Evolutionary conservation across 1,284 basidiomycete species (phyloP).

Genomic region (Pseudozyma hubeiensis): DNA sequence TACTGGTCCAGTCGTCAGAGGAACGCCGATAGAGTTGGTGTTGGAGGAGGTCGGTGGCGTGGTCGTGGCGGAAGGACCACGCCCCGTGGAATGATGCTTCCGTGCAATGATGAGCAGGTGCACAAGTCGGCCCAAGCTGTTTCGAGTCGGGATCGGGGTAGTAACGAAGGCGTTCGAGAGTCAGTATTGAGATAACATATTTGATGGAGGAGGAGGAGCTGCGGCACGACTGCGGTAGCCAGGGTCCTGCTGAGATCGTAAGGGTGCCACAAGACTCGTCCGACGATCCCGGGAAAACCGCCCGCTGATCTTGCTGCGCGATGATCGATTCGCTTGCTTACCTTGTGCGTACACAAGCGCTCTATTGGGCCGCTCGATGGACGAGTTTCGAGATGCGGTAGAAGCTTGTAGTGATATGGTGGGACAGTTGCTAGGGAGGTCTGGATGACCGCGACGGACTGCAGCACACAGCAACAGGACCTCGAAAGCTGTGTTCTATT

Average conservation of each 20-base stretch:
- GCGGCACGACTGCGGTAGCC: slow-evolving; percentile 23
- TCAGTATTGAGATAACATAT: background rate
- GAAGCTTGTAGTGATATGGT: slow-evolving; percentile 7
- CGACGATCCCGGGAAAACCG: no score
- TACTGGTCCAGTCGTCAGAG: slow-evolving; percentile 1
- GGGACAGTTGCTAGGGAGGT: background rate
- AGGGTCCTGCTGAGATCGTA: slow-evolving; percentile 1
- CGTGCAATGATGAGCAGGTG: slow-evolving; percentile 46
- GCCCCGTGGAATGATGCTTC: slow-evolving; percentile 37
- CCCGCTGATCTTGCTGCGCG: background rate
- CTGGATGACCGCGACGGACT: no score
- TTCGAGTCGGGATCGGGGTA: background rate
- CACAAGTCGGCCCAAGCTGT: slow-evolving; percentile 35
- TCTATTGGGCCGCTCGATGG: slow-evolving; percentile 23
- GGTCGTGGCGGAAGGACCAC: slow-evolving; percentile 35
- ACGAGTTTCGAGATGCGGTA: background rate
- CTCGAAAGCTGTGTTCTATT: no score
- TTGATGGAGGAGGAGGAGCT: background rate
- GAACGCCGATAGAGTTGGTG: background rate
- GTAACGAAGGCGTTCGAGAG: background rate
- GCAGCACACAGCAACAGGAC: slow-evolving; percentile 13
- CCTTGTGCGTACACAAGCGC: slow-evolving; percentile 47
- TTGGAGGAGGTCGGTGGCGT: slow-evolving; percentile 25
- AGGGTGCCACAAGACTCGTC: background rate
- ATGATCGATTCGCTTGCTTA: slow-evolving; percentile 5